Evolutionary conservation across 305 asterid species (phyloP), one percentile per base, ranked within the genome.

Genomic region (Rubia tinctorum): DNA sequence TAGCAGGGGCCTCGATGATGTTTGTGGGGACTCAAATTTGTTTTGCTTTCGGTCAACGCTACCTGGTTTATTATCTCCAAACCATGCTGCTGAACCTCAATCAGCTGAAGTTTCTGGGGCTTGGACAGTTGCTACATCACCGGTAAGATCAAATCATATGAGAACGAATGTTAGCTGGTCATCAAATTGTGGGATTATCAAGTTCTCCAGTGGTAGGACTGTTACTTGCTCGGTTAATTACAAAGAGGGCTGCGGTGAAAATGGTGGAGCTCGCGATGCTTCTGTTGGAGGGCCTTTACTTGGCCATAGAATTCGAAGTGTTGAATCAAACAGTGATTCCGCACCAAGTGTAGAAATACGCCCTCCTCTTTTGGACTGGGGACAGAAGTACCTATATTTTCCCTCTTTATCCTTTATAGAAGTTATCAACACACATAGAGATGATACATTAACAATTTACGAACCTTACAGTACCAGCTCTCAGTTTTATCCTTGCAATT

Each of bases 41-140:
- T 90, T 91, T 73, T 94, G 97, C 86, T 94, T 91, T 77, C 89
- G 88, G 6, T 88, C 99, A 7, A 94, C 95, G n/a, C 82, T 94
- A 75, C 66, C 85, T 64, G 91, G 84, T 58, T 67, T 81, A 71
- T 74, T 80, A 61, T 39, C 71, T 69, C 60, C 72, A 45, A 82
- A 77, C 67, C 68, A 67, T 51, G 81, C 76, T 82, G 73, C 78
- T 53, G 75, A 77, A 65, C 64, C 76, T 34, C 78, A 73, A 67
- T 71, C 77, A 39, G 72, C 68, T 44, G 89, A 77, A 71, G 86
- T 74, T 75, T 82, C 85, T 58, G 77, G 80, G 30, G 73, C 73
- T 56, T 78, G 72, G 27, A 79, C 79, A 1, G 82, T 78, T 74
- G 82, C 47, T 53, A 53, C 79, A 60, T 79, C 78, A 73, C 78